Base-by-base conservation (phyloP, 805 yeast species). In the Candida schatavii region DNA sequence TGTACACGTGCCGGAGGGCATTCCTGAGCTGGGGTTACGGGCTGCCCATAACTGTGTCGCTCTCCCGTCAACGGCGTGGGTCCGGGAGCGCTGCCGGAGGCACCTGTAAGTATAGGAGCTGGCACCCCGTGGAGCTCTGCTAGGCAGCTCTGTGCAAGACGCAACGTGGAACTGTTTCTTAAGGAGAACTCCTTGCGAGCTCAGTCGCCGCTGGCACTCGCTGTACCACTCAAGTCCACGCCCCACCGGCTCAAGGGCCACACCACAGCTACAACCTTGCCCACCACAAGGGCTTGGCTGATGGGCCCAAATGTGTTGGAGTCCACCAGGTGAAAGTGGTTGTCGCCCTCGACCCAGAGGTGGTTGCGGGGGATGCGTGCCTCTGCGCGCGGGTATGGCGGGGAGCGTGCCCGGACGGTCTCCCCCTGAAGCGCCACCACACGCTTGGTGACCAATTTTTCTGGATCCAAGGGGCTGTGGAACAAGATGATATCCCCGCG, bases 311-410 rank as follows among this genome's bases (percentile, higher is more conserved):
- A 91, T 6, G 74, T 77, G 59, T 89, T 90, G 39, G 91, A 82
- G 63, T 91, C 98, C 2, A 89, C 68, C 0, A 95, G 83, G 54
- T 84, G 91, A 44, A 67, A 65, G 13, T 78, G 62, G 57, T 88
- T 89, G 60, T 91, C 98, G 5, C 98, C 98, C 59, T 91, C 97
- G 0, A 89, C 89, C 97, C 97, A 91, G 5, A 88, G 51, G 57
- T 91, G 97, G 53, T 81, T 83, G 41, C 85, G 64, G 2, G 97
- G 97, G 2, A 91, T 67, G 26, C 65, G 61, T 4, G 83, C 81
- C 34, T 68, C 63, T 2, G 71, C 66, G 55, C 81, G 74, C 4
- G 95, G 88, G 55, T 87, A 88, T 18, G 82, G 83, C 31, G 59
- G 55, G 20, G 72, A 65, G 42, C 83, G 69, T 2, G 95, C 80